These are phyloP conservation scores for Botrytis galanthina DNA, from an alignment of 2,329 filamentous ascomycete genomes.

Conservation along the genomic window DNA sequence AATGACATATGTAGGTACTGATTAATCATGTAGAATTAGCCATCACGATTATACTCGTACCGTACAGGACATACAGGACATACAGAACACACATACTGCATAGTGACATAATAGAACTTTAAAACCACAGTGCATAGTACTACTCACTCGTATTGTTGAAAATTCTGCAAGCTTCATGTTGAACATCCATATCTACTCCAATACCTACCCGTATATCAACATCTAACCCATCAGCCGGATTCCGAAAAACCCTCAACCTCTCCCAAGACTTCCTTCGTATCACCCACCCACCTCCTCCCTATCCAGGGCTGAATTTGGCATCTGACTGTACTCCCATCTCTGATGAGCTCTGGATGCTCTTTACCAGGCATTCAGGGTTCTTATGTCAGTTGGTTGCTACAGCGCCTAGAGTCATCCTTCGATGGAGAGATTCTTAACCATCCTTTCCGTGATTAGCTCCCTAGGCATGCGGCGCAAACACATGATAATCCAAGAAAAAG, in stretches of 20 bases:
- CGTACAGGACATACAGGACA: not conserved
- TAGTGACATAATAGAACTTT: not conserved
- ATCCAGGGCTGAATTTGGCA: not conserved
- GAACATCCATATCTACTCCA: not conserved
- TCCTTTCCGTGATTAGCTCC: conserved; percentile 17
- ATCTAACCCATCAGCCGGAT: not conserved
- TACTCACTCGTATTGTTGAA: not conserved
- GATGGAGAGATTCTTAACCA: not conserved
- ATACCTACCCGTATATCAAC: not conserved
- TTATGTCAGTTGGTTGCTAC: not conserved
- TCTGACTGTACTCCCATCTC: not conserved
- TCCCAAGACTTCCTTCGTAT: not conserved
- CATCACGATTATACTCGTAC: too few relatives aligned
- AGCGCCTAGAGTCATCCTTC: conserved; percentile 6
- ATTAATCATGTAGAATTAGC: not conserved
- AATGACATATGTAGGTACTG: too few relatives aligned
- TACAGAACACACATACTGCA: not conserved
- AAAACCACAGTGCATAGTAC: not conserved
- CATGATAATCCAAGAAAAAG: not conserved
- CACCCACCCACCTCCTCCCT: not conserved
- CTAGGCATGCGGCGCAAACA: not conserved
- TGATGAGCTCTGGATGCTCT: not conserved
- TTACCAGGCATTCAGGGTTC: not conserved
- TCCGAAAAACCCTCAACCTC: too few relatives aligned
- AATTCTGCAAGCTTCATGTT: not conserved